Base-by-base conservation (phyloP, 352 stramenopile genomes). In the Globisporangium carolinianum region DNA sequence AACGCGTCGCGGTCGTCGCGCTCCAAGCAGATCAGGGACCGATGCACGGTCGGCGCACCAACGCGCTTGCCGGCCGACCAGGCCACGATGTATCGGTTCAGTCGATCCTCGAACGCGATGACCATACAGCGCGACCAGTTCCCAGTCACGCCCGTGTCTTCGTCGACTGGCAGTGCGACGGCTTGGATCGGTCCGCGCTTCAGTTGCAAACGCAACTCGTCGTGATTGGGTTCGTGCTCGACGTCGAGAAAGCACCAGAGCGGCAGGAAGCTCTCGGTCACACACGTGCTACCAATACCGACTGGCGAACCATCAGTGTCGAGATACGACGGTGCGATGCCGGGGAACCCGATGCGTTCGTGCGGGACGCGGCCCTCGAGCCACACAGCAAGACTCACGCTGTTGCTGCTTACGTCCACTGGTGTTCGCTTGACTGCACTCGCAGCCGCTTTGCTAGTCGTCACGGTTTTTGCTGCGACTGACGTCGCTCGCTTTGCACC, bases 71-170 rank as follows among this genome's bases (percentile, higher is more conserved):
- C 83, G 35, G 76, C 81, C 12, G 75, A 72, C 81, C 85, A 93
- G 1, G 81, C 89, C 8, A 92, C 81, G 39, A 91, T 69, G 17
- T 84, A 91, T 8, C 75, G 66, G 36, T 64, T 58, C 12, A 84
- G 35, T 0, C 57, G 57, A 3, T 55, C 47, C 12, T 93, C 81
- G 65, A 78, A 89, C 0, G 79, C 70, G 6, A 81, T 93, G 43
- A 91, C 79, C 58, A 89, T 83, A 47, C 83, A 93, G 1, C 65
- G 66, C 0, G 85, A 91, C 83, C 85, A 95, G 43, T 79, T 87
- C 3, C 83, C 81, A 49, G 71, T 52, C 0, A 71, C 49, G 10
- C 85, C 80, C 7, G 72, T 82, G 2, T 45, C 42, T 42, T 88
- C 78, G 41, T 91, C 72, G 6, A 94, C 52, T 9, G 79, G 72